Base-by-base conservation (phyloP, 139 green algal species). In the Chlorella ohadii region DNA sequence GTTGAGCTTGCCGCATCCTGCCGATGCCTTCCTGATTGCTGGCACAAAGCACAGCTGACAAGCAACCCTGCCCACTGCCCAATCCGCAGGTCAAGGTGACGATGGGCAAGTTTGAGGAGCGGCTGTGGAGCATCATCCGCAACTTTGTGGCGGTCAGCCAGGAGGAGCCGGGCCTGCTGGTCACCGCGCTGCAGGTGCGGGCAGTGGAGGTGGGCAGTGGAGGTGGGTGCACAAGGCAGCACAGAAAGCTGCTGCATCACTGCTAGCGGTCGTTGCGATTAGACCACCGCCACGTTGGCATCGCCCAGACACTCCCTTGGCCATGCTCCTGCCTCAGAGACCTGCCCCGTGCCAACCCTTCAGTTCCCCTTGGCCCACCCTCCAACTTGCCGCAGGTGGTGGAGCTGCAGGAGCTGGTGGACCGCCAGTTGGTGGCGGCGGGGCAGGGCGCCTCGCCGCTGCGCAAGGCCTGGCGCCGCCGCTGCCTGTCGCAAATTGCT, bases 371-470 rank as follows among this genome's bases (percentile, higher is more conserved):
- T n/a, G 33, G 11, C n/a, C n/a, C 64, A 38, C 16, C n/a, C 22
- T 51, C 13, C 33, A 73, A 74, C 33, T 36, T 39, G 20, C 39
- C 28, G 2, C 36, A 91, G 56, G 74, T 98, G 38, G 85, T 98
- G 25, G 94, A 98, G 86, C 90, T 96, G 73, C 95, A 97, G 85
- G 94, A 96, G 80, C 27, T 87, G 67, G 89, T 93, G 39, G 90
- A 94, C 68, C 66, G 70, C n/a, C 70, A 90, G 77, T 70, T 93
- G 73, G 67, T 91, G 73, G 85, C 87, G 41, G 89, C 87, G 23
- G 83, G 75, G 19, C 78, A 87, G 34, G 73, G n/a, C 4, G 59
- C 39, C 59, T 74, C 81, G 22, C 59, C 83, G 22, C 76, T 87
- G 63, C 72, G 85, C 36, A 94, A 94, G 81, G 78, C 74, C 19